Base-by-base conservation (phyloP, 768 basidiomycete genomes). In the Trametes villosa region DNA sequence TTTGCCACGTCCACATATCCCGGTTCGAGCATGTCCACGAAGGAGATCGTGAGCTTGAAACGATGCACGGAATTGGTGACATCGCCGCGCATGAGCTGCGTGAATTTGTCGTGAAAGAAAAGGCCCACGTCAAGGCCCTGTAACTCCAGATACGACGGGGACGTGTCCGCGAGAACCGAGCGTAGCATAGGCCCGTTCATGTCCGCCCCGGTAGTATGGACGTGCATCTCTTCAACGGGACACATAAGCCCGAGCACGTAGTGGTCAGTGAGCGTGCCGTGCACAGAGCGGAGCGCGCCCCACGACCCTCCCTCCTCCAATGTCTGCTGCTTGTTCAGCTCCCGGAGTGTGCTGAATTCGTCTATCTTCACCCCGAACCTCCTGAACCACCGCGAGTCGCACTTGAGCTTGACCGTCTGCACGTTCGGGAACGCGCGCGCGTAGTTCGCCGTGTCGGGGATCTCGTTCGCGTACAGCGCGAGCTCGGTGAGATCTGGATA, bases 151-250 rank as follows among this genome's bases (percentile, higher is more conserved):
- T 56, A 48, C 33, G 30, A 31, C 29, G 53, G 53, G 18, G 30
- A n/a, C 11, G 53, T 45, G 12, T 20, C 34, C 12, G 29, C 9
- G 3, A 55, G 44, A 3, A 55, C 53, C 12, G 53, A 44, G 42
- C 42, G 53, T 12, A 55, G 26, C 53, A 55, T 55, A 9, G 11
- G 20, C 31, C n/a, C 46, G 44, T 45, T 30, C 53, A 55, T 45
- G 44, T 22, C 22, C 12, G 17, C 13, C 15, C 53, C 53, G 3
- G 7, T 24, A n/a, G n/a, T n/a, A n/a, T n/a, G n/a, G 41, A 55
- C 27, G 30, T 46, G 53, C 3, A 55, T 9, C 30, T 34, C 30
- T 20, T 44, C 44, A 30, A 55, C 53, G 8, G 42, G 42, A 31
- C 53, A 34, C 7, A 46, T 20, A 4, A 34, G 42, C 11, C 30